Conservation (phyloP, 78 protist species). For the Capsaspora owczarzaki region DNA sequence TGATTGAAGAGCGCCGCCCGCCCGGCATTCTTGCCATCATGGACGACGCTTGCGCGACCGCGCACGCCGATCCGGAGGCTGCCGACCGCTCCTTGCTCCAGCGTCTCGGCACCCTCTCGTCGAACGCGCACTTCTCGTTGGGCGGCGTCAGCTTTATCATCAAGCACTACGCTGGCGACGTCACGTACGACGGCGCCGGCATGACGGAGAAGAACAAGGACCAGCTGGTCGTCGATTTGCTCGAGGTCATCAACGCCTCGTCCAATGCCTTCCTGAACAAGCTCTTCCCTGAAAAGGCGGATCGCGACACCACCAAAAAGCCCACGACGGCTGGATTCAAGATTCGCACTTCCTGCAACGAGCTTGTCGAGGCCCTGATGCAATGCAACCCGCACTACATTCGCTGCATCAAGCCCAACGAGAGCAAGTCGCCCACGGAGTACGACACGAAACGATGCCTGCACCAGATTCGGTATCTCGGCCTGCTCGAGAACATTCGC, state of each 20-base stretch:
- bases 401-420: constrained; percentile 91
- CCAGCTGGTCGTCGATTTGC: constrained; percentile 47
- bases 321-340: constrained; percentile 74
- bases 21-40: constrained; percentile 76
- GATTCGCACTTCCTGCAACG: constrained; percentile 32
- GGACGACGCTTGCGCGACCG: constrained; percentile 76
- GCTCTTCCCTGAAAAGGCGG: constrained; percentile 55
- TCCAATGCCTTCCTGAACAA: neutral
- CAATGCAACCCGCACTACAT: constrained; percentile 76
- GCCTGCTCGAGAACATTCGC: constrained; percentile 42
- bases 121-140: constrained; percentile 52
- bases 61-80: constrained; percentile 70
- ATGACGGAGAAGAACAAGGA: constrained; percentile 83
- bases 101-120: constrained; percentile 33
- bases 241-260: neutral
- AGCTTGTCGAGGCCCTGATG: constrained; percentile 55
- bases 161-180: constrained; percentile 88
- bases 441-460: constrained; percentile 1
- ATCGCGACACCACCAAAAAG: constrained; percentile 36
- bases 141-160: neutral
- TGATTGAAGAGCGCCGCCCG: constrained; percentile 72
- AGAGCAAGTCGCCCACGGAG: constrained; percentile 13
- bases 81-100: constrained; percentile 73
- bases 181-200: constrained; percentile 60
- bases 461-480: constrained; percentile 46